Evolutionary conservation across 179 eudicot species (phyloP).

Genomic region (Monotropa hypopitys): DNA sequence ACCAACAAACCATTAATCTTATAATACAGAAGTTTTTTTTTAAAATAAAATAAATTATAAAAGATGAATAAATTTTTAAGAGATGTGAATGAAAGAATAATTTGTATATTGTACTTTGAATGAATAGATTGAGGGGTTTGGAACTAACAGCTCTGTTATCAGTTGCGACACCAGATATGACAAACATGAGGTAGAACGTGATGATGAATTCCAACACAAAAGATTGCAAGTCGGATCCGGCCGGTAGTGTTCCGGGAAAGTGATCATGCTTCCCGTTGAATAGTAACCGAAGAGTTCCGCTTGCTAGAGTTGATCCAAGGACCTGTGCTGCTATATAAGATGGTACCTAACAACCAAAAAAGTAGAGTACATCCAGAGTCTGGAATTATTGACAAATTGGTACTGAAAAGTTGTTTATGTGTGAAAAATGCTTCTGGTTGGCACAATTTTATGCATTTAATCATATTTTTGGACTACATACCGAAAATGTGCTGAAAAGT

Average conservation of each 20-base stretch:
- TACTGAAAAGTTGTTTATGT: no score
- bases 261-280: conserved; percentile 34
- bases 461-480: no score
- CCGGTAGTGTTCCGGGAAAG: conserved; percentile 44
- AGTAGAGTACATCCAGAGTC: no score
- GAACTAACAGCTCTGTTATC: conserved; percentile 58
- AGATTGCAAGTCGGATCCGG: conserved; percentile 46
- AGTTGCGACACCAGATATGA: conserved; percentile 56
- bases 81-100: no score
- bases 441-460: no score
- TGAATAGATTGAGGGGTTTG: background rate
- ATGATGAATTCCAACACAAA: conserved; percentile 45
- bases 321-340: conserved; percentile 44
- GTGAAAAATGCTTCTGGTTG: no score
- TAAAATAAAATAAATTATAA: no score
- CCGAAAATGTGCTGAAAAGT: no score
- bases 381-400: background rate
- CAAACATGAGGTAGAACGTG: conserved; percentile 72
- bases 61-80: no score
- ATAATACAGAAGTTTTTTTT: no score
- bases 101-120: background rate
- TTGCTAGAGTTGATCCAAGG: conserved; percentile 49
- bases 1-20: no score
- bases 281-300: conserved; percentile 45
- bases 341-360: conserved; percentile 32